phyloP scores from a whole-genome alignment of 306 rosid genomes.

The Cucumis melo region DNA sequence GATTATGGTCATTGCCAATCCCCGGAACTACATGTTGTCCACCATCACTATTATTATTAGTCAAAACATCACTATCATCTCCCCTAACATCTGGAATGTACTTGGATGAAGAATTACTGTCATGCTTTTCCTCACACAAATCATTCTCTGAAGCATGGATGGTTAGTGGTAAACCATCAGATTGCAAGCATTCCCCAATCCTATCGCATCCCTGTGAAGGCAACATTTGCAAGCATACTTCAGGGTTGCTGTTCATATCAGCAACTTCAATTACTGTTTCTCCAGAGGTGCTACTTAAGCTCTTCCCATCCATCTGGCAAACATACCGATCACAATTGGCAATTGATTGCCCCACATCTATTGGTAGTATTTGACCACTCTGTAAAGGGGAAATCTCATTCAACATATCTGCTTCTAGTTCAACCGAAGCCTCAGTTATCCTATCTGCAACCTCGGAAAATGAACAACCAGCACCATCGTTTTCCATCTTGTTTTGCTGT shows the following conservation, averaged over 20 bases:
- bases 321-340: conserved; percentile 13
- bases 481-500: conserved; percentile 26
- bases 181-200: conserved; percentile 21
- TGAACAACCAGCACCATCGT: conserved; percentile 17
- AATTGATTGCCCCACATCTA: conserved; percentile 13
- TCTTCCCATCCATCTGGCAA: conserved; percentile 23
- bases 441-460: conserved; percentile 15
- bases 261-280: conserved; percentile 25
- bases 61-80: conserved; percentile 5
- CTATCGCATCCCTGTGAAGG: conserved; percentile 21
- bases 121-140: conserved; percentile 14
- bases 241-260: conserved; percentile 22
- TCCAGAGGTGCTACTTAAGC: conserved; percentile 18
- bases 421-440: conserved; percentile 21
- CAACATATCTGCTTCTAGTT: conserved; percentile 26
- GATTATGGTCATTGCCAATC: conserved; percentile 21
- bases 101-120: conserved; percentile 5
- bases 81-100: conserved; percentile 5
- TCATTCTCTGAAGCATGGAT: conserved; percentile 17
- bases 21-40: conserved; percentile 12
- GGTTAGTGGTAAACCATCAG: conserved; percentile 26
- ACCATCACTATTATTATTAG: conserved; percentile 15
- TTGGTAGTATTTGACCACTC: conserved; percentile 22
- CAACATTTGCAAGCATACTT: conserved; percentile 13
- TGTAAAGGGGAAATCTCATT: conserved; percentile 18